These are phyloP conservation scores for Apiotrichum mycotoxinovorans DNA, from an alignment of 1,284 basidiomycete genomes.

Conservation along the genomic window DNA sequence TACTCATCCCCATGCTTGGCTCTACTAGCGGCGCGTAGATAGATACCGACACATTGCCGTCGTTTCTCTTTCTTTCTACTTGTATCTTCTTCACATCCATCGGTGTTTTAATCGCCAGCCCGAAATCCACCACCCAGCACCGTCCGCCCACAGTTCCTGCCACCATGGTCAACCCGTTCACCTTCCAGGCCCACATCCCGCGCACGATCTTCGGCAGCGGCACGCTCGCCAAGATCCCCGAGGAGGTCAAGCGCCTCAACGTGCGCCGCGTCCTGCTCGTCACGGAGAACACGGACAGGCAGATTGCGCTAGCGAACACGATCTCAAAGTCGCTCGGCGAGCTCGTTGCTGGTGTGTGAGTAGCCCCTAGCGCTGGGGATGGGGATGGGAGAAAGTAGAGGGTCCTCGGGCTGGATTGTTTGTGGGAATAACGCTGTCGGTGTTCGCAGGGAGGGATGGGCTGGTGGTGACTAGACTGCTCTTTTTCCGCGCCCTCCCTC, in stretches of 20 bases:
- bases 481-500: too few relatives aligned
- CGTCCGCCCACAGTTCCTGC: neutral
- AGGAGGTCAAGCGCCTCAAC: constrained; percentile 47
- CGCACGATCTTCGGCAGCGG: constrained; percentile 53
- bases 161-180: constrained; percentile 11
- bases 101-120: too few relatives aligned
- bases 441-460: neutral
- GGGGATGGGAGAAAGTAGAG: too few relatives aligned
- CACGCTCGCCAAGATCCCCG: constrained; percentile 47
- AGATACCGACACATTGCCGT: neutral
- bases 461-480: neutral
- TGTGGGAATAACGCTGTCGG: too few relatives aligned
- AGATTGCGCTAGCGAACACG: constrained; percentile 30
- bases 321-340: constrained; percentile 37
- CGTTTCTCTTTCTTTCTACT: constrained; percentile 31
- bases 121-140: too few relatives aligned
- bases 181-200: constrained; percentile 41
- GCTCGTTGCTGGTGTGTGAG: constrained; percentile 36
- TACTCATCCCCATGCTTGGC: too few relatives aligned
- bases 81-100: too few relatives aligned
- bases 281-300: constrained; percentile 29
- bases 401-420: too few relatives aligned
- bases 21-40: too few relatives aligned
- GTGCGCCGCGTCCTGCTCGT: constrained; percentile 48
- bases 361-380: too few relatives aligned